A percentile compares a stretch with the other conserved stretches of the same genome.
Evolutionary conservation across 2,329 filamentous ascomycete genomes (phyloP).

Genomic region (Trichoderma sp.): DNA sequence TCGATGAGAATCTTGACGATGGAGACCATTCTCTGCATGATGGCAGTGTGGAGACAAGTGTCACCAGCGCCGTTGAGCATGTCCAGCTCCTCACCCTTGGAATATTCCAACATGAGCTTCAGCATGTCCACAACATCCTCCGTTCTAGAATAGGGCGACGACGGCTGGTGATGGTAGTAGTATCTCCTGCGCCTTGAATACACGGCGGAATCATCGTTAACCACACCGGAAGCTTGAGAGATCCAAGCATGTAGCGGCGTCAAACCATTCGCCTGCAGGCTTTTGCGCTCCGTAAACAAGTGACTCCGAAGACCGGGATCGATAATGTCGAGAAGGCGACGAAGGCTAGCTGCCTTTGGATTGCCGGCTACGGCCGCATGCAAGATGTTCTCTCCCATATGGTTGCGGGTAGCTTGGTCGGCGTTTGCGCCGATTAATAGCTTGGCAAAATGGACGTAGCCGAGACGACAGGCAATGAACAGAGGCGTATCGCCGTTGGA

Average conservation of each 20-base stretch:
- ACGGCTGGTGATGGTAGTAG: slow-evolving; percentile 15
- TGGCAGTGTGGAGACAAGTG: slow-evolving; percentile 60
- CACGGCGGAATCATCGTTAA: slow-evolving; percentile 8
- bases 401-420: slow-evolving; percentile 64
- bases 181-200: slow-evolving; percentile 19
- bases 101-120: slow-evolving; percentile 52
- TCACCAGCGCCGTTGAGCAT: slow-evolving; percentile 65
- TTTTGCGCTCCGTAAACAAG: slow-evolving; percentile 59
- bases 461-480: slow-evolving; percentile 60
- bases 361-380: slow-evolving; percentile 51
- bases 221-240: slow-evolving; percentile 28
- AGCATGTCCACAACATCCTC: slow-evolving; percentile 43
- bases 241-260: slow-evolving; percentile 66
- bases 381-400: slow-evolving; percentile 63
- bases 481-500: slow-evolving; percentile 63
- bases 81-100: slow-evolving; percentile 54
- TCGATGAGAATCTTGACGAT: slow-evolving; percentile 50
- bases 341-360: slow-evolving; percentile 38
- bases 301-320: slow-evolving; percentile 54
- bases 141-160: slow-evolving; percentile 27
- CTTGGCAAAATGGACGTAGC: slow-evolving; percentile 54
- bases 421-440: slow-evolving; percentile 66
- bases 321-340: slow-evolving; percentile 55
- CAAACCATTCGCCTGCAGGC: slow-evolving; percentile 48
- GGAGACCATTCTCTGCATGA: slow-evolving; percentile 38